Evolutionary conservation across 306 rosid genomes (phyloP).

Genomic region (Prunus salicina): DNA sequence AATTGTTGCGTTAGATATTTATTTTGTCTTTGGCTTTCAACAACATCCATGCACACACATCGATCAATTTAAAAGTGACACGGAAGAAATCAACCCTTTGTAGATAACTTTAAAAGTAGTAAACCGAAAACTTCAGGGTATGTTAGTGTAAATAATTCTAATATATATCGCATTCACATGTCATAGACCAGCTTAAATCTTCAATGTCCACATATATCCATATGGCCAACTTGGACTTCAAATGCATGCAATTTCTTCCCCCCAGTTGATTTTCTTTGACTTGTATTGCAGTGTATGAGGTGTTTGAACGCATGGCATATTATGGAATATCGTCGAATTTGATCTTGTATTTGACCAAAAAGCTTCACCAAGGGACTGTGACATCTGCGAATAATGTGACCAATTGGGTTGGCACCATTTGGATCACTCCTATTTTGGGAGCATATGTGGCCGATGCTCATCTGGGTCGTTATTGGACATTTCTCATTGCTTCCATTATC

Average conservation of each 20-base stretch:
- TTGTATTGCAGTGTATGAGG: conserved; percentile 40
- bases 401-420: conserved; percentile 60
- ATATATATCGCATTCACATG: too few relatives aligned
- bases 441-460: conserved; percentile 82
- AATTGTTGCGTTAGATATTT: not conserved
- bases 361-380: conserved; percentile 47
- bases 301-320: conserved; percentile 54
- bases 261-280: not conserved
- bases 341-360: conserved; percentile 35
- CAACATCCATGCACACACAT: not conserved
- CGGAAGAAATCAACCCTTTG: too few relatives aligned
- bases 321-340: conserved; percentile 54
- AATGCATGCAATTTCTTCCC: not conserved
- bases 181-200: too few relatives aligned
- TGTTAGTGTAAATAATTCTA: too few relatives aligned
- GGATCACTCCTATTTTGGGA: conserved; percentile 82
- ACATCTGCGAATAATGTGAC: conserved; percentile 45
- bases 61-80: not conserved
- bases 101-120: too few relatives aligned
- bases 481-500: conserved; percentile 44
- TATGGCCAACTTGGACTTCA: not conserved
- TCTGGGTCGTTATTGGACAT: conserved; percentile 85
- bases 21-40: not conserved
- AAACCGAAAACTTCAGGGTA: rapidly evolving
- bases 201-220: not conserved